Conservation (phyloP, 768 basidiomycete species). For the Coprinopsis sp. region DNA sequence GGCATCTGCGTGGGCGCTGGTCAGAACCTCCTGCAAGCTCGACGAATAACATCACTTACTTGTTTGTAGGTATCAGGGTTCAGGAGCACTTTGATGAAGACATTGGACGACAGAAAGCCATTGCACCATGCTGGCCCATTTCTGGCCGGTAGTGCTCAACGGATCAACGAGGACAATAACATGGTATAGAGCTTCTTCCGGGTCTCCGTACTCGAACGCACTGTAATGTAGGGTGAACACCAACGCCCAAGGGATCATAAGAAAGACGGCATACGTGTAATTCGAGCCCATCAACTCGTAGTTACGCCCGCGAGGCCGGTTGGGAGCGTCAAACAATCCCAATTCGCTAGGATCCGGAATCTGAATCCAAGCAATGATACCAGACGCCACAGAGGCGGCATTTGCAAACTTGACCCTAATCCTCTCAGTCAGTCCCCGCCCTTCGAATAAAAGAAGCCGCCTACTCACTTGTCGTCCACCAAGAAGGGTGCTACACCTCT, state of each 20-base stretch:
- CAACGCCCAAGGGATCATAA: slow-evolving; percentile 3
- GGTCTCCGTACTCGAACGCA: slow-evolving; percentile 65
- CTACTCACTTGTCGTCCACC: slow-evolving; percentile 20
- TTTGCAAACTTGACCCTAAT: slow-evolving; percentile 52
- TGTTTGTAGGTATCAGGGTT: slow-evolving; percentile 68
- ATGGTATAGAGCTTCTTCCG: slow-evolving; percentile 60
- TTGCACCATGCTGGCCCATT: slow-evolving; percentile 78
- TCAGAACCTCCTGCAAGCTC: background rate
- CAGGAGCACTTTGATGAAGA: slow-evolving; percentile 72
- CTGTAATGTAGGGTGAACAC: slow-evolving; percentile 31
- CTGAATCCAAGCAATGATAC: slow-evolving; percentile 67
- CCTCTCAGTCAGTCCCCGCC: background rate
- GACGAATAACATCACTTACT: slow-evolving; percentile 36
- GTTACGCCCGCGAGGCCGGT: slow-evolving; percentile 50
- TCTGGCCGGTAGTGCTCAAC: slow-evolving; percentile 77
- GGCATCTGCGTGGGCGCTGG: slow-evolving; percentile 52
- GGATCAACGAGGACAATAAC: slow-evolving; percentile 80
- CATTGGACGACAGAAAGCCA: slow-evolving; percentile 58
- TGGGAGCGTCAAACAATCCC: slow-evolving; percentile 66
- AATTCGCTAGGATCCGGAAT: slow-evolving; percentile 68
- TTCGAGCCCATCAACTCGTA: slow-evolving; percentile 58
- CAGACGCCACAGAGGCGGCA: slow-evolving; percentile 60
- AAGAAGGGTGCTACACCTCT: slow-evolving; percentile 42
- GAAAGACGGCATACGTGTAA: slow-evolving; percentile 48
- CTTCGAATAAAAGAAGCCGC: too few relatives aligned